phyloP scores from a whole-genome alignment of 176 grass and related monocot genomes.

The Rhynchospora tenuis region DNA sequence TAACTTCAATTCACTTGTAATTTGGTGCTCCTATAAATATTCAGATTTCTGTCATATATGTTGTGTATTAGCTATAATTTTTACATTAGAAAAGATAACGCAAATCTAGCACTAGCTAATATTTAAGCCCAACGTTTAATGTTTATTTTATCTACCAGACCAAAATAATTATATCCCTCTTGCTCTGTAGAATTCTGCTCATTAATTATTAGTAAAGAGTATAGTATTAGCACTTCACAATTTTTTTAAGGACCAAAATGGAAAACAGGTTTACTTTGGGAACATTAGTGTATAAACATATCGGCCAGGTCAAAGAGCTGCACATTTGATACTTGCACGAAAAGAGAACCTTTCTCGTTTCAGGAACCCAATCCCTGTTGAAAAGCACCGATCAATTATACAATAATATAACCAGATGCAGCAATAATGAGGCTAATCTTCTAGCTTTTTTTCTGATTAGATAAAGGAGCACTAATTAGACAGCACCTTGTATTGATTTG shows the following conservation, averaged over 20 bases:
- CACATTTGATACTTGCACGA: conserved; percentile 13
- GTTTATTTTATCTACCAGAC: not conserved
- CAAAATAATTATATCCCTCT: not conserved
- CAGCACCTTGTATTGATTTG: not conserved
- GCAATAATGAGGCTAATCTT: not conserved
- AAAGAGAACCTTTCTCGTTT: not conserved
- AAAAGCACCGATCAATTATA: not conserved
- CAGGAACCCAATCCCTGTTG: not conserved
- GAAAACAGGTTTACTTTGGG: not conserved
- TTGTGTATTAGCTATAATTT: not conserved
- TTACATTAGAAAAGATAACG: not conserved
- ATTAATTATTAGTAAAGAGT: too few relatives aligned
- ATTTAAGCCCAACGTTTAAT: not conserved
- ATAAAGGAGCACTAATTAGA: not conserved
- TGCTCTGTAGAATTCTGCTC: not conserved
- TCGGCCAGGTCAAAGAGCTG: not conserved
- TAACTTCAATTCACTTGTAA: not conserved
- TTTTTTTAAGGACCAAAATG: not conserved
- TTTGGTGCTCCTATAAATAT: not conserved
- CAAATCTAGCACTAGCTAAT: not conserved
- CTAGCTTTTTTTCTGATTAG: not conserved
- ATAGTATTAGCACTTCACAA: not conserved
- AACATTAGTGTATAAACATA: not conserved
- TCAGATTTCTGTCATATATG: not conserved
- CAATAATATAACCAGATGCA: not conserved